These are phyloP conservation scores for Cytospora piceicola DNA, from an alignment of 2,329 filamentous ascomycete species.

Conservation along the genomic window DNA sequence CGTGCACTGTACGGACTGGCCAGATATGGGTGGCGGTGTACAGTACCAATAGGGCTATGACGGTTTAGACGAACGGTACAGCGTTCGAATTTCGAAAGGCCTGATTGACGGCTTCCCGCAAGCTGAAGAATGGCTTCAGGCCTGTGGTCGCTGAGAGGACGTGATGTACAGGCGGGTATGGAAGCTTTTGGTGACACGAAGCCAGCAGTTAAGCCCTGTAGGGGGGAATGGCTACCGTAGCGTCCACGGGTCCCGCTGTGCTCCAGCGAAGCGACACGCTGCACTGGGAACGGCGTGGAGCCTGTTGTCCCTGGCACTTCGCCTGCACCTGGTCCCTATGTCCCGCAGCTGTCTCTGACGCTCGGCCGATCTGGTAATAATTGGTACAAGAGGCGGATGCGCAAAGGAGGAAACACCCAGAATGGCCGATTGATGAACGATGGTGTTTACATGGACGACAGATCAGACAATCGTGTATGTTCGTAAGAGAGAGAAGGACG, in stretches of 20 bases:
- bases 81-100: background rate
- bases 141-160: background rate
- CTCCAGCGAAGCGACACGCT: background rate
- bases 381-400: constrained; percentile 22
- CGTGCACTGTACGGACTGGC: background rate
- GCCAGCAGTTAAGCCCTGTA: background rate
- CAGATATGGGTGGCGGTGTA: background rate
- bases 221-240: constrained; percentile 1
- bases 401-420: constrained; percentile 17
- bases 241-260: constrained; percentile 11
- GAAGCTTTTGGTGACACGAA: background rate
- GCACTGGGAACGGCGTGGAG: constrained; percentile 16
- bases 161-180: background rate
- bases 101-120: background rate
- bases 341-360: constrained; percentile 20
- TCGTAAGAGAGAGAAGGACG: background rate
- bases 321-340: constrained; percentile 15
- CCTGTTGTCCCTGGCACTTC: constrained; percentile 21
- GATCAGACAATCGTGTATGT: constrained; percentile 6
- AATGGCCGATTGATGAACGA: constrained; percentile 9
- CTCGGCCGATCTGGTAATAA: constrained; percentile 10
- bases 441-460: constrained; percentile 8
- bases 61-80: background rate
- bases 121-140: background rate
- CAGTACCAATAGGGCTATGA: background rate